Conservation (phyloP, 1,284 basidiomycete genomes). For the Pulveroboletus sp. region DNA sequence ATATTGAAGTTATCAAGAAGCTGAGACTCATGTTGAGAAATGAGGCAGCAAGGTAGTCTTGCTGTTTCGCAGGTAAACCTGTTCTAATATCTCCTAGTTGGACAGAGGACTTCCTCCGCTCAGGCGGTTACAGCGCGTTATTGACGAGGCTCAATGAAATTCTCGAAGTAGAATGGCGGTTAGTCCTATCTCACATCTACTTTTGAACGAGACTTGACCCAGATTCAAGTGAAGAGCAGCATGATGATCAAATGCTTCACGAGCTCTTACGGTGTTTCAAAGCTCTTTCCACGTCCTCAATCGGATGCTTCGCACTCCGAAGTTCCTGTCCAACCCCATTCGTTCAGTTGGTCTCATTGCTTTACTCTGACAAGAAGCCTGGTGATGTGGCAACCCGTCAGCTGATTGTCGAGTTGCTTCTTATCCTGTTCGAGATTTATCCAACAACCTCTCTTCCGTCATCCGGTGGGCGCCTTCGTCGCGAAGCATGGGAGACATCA, state of each 20-base stretch:
- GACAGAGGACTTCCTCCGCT: conserved; percentile 86
- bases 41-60: conserved; percentile 73
- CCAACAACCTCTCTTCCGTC: conserved; percentile 66
- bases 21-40: conserved; percentile 79
- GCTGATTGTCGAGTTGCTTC: conserved; percentile 84
- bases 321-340: conserved; percentile 86
- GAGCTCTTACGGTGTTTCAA: conserved; percentile 94
- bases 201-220: conserved; percentile 15
- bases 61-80: neutral
- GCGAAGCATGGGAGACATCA: conserved; percentile 58
- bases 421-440: conserved; percentile 84
- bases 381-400: conserved; percentile 90
- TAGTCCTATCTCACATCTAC: conserved; percentile 21
- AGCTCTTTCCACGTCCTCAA: conserved; percentile 86
- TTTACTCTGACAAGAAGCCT: conserved; percentile 97
- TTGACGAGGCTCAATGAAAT: conserved; percentile 89
- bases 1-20: conserved; percentile 76
- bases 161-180: conserved; percentile 96
- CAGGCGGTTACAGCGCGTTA: conserved; percentile 85
- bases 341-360: conserved; percentile 74
- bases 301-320: conserved; percentile 81
- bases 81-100: conserved; percentile 53
- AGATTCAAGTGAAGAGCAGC: conserved; percentile 84
- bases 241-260: conserved; percentile 92
- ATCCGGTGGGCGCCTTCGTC: conserved; percentile 42